A percentile compares a stretch with the other conserved stretches of the same genome.
Evolutionary conservation across 139 green algal genomes (phyloP).

Genomic region (Tetradesmus lagerheimii): DNA sequence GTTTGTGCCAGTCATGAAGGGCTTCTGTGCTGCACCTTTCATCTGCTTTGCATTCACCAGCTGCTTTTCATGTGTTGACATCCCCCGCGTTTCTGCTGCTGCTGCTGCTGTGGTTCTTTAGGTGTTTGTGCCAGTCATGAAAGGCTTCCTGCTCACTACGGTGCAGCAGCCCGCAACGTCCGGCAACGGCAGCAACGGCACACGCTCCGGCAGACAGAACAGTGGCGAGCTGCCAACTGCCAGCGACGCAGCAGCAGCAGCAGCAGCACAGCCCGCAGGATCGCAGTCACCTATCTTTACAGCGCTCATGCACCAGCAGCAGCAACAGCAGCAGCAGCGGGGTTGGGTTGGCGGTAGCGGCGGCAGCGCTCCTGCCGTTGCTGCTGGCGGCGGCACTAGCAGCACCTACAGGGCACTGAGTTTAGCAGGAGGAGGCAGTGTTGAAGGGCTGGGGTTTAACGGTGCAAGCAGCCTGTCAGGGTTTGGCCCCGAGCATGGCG

Average conservation of each 20-base stretch:
- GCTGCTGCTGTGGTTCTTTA: no score
- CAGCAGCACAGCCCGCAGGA: background rate
- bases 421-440: background rate
- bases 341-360: constrained; percentile 2
- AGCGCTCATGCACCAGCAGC: constrained; percentile 18
- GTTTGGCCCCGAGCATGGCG: background rate
- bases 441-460: background rate
- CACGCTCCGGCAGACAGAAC: background rate
- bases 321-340: constrained; percentile 3
- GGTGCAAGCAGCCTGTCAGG: background rate
- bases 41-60: background rate
- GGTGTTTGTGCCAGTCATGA: constrained; percentile 82
- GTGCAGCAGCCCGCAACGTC: background rate
- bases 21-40: no score
- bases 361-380: background rate
- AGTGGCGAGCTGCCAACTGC: background rate
- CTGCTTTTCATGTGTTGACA: no score
- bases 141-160: constrained; percentile 56
- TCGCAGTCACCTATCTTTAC: constrained; percentile 8
- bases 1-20: no score
- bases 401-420: background rate
- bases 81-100: background rate
- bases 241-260: background rate
- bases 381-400: background rate
- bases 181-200: constrained; percentile 12